Evolutionary conservation across 192 early-diverging fungal species (phyloP), one percentile per base, ranked within the genome.

Genomic region (Coemansia sp.): DNA sequence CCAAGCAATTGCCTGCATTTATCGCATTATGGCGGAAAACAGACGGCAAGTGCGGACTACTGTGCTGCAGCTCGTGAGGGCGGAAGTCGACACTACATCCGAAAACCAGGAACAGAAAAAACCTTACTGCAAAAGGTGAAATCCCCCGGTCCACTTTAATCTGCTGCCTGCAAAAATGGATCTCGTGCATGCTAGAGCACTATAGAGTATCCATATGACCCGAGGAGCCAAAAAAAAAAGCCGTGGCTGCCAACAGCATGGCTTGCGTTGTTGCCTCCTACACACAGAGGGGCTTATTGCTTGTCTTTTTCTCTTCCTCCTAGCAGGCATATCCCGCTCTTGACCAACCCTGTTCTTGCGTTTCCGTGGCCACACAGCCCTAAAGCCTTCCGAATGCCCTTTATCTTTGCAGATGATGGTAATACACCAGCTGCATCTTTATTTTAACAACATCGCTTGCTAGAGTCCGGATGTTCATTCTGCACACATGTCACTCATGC

Each of bases 201-300:
- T 22, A 22, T 22, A 54, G 51, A 19, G 8, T 54, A 26, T 54
- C 21, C 51, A 54, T 54, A 54, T 54, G 51, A 54, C 22, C 51
- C 51, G 15, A 26, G 11, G 19, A 26, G 19, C 47, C n/a, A 49
- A 19, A 19, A 16, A 48, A 1, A 52, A 26, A 54, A 11, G 32
- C 32, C 10, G 64, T 56, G 39, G 40, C 48, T 49, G 49, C 48
- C 40, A 49, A 13, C 42, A 55, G 36, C 41, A 65, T 54, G 21
- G 37, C 49, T 54, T 54, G 51, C 42, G 21, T 40, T 45, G n/a
- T 26, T 54, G 21, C 51, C 21, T 22, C 51, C 26, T 54, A 54
- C 51, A 22, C 22, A 22, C 51, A 22, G 51, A 13, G 26, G 12
- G 9, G 51, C 32, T 43, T 43, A 40, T 43, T 41, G 48, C 41